Percentiles rank a stretch among this genome's conserved stretches.
Evolutionary conservation across 257 asterid species (phyloP).

Genomic region (Penstemon barbatus): DNA sequence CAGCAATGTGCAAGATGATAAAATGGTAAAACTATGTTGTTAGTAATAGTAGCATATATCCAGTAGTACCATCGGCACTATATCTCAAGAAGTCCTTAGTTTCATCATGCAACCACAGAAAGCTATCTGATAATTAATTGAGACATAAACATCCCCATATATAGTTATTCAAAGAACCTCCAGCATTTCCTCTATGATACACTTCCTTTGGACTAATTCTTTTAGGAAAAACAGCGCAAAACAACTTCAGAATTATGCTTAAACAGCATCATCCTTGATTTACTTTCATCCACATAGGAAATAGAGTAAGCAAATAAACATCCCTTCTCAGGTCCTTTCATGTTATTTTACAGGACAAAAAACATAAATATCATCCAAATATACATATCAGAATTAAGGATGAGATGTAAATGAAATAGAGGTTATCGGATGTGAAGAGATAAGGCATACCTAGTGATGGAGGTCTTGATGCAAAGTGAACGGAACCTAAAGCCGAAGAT

Average conservation of each 20-base stretch:
- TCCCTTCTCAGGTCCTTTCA: not conserved
- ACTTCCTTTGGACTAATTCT: not conserved
- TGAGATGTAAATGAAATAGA: slow-evolving; percentile 10
- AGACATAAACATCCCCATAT: not conserved
- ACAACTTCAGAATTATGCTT: not conserved
- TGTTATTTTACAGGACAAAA: slow-evolving; percentile 13
- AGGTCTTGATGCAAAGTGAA: slow-evolving; percentile 92
- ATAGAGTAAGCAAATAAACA: not conserved
- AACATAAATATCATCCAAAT: slow-evolving; percentile 8
- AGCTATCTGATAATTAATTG: not conserved
- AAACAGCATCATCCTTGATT: too few relatives aligned
- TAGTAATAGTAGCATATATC: not conserved
- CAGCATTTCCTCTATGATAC: not conserved
- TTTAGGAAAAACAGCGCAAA: not conserved
- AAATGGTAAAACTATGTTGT: not conserved
- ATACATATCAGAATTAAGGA: slow-evolving; percentile 10
- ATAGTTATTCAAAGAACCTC: not conserved
- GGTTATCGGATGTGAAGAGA: slow-evolving; percentile 22
- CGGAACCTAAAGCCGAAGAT: slow-evolving; percentile 77
- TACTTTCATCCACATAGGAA: too few relatives aligned
- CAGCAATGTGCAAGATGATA: not conserved
- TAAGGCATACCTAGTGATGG: slow-evolving; percentile 74
- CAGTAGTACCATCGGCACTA: not conserved
- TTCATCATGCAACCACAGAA: not conserved
- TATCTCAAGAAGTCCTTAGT: not conserved